These are phyloP conservation scores for Pythium aphanidermatum DNA, from an alignment of 352 stramenopile species.

Conservation along the genomic window DNA sequence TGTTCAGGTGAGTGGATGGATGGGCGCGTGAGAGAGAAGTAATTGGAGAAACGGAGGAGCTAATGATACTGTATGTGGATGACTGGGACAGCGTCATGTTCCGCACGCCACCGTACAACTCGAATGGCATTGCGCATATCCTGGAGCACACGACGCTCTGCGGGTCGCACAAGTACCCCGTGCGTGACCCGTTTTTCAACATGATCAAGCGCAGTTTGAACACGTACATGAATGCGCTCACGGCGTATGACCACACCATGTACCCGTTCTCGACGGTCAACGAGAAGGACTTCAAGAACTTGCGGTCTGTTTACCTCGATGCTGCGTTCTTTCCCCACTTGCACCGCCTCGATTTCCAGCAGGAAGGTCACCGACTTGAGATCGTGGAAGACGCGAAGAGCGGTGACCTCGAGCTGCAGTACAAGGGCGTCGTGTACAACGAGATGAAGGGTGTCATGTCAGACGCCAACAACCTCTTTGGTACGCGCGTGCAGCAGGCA, in stretches of 20 bases:
- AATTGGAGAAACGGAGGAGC: too few relatives aligned
- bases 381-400: slow-evolving; percentile 33
- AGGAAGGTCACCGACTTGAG: slow-evolving; percentile 75
- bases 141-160: slow-evolving; percentile 95
- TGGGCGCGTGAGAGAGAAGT: too few relatives aligned
- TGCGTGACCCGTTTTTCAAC: slow-evolving; percentile 99
- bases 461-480: slow-evolving; percentile 91
- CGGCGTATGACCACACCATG: slow-evolving; percentile 97
- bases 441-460: slow-evolving; percentile 99
- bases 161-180: slow-evolving; percentile 94
- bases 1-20: slow-evolving; percentile 61
- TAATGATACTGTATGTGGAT: too few relatives aligned
- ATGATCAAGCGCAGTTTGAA: slow-evolving; percentile 97
- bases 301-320: slow-evolving; percentile 97
- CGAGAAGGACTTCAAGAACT: slow-evolving; percentile 96
- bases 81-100: slow-evolving; percentile 98
- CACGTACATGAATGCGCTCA: slow-evolving; percentile 99
- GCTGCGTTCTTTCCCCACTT: slow-evolving; percentile 95
- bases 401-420: slow-evolving; percentile 39
- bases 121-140: slow-evolving; percentile 97
- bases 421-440: slow-evolving; percentile 98
- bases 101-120: slow-evolving; percentile 94
- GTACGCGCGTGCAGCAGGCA: slow-evolving; percentile 84
- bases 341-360: slow-evolving; percentile 61
- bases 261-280: slow-evolving; percentile 98